Conservation (phyloP, 805 yeast species). For the Barnettozyma californica region DNA sequence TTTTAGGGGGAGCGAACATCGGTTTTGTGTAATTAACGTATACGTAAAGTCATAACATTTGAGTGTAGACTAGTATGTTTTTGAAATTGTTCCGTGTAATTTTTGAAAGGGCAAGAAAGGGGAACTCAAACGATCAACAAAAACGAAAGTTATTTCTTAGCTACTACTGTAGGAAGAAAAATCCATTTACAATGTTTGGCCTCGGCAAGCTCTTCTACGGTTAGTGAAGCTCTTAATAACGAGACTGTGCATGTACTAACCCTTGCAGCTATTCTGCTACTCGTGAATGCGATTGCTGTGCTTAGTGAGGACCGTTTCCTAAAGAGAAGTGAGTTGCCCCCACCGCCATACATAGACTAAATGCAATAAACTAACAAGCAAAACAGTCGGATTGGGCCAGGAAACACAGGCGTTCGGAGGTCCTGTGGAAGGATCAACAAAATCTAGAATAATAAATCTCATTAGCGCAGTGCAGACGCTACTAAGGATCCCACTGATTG, state of each 20-base stretch:
- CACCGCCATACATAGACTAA: neutral
- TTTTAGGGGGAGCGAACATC: slow-evolving; percentile 5
- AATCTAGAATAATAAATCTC: slow-evolving; percentile 54
- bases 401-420: slow-evolving; percentile 40
- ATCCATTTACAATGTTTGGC: slow-evolving; percentile 45
- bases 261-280: slow-evolving; percentile 36
- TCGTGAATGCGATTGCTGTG: slow-evolving; percentile 72
- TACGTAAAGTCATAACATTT: slow-evolving; percentile 8
- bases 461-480: slow-evolving; percentile 73
- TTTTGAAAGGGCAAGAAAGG: too few relatives aligned
- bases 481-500: slow-evolving; percentile 69
- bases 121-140: neutral
- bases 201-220: slow-evolving; percentile 54
- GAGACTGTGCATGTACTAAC: neutral
- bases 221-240: slow-evolving; percentile 1
- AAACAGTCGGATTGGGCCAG: slow-evolving; percentile 40
- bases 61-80: neutral
- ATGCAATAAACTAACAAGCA: slow-evolving; percentile 2
- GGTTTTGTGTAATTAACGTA: slow-evolving; percentile 11
- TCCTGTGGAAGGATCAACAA: slow-evolving; percentile 41
- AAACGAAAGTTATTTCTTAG: neutral
- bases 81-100: too few relatives aligned
- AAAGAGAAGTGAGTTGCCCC: slow-evolving; percentile 44
- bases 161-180: neutral
- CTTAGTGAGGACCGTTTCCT: slow-evolving; percentile 76